Evolutionary conservation across 495 filamentous ascomycete species (phyloP), one percentile per base, ranked within the genome.

Genomic region (Penicillium nucicola): DNA sequence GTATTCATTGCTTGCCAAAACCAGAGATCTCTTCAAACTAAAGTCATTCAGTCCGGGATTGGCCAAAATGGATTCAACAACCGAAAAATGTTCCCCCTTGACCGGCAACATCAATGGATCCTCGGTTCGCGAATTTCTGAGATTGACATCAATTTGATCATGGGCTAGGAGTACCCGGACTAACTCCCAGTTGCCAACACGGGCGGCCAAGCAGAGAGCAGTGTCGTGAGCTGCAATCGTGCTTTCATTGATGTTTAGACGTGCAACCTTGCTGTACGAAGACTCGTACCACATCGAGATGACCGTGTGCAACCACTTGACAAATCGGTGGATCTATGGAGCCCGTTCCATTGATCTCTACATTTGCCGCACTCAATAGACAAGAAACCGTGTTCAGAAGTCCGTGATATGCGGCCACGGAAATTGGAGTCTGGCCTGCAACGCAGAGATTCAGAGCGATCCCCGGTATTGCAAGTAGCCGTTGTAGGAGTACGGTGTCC

Each of bases 311-410:
- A 36, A 25, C 48, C 19, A 33, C 41, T 43, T 17, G 23, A 34
- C 28, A 49, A 10, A 54, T 20, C 5, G 39, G 45, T 31, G 45
- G 52, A 49, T 54, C 40, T 25, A 45, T 45, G 3, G 39, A 9
- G 0, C 32, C 43, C 14, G 22, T 44, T 14, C 47, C 17, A 50
- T 50, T 56, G 22, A 51, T 50, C n/a, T 45, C 53, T 10, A 56
- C 14, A 15, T 42, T 14, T n/a, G 17, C 23, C 7, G 37, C 13
- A 39, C 19, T 32, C n/a, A 56, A 8, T 5, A 56, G 43, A 17
- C 22, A 36, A 30, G 10, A 17, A 40, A 51, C 35, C 15, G 47
- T 30, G 12, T 23, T 45, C 6, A 47, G 25, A 4, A 38, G 15
- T 41, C 53, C 48, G 2, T 22, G 22, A 13, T 23, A 44, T 22